Evolutionary conservation across 2,329 filamentous ascomycete species (phyloP).

Genomic region (Beauveria sp.): DNA sequence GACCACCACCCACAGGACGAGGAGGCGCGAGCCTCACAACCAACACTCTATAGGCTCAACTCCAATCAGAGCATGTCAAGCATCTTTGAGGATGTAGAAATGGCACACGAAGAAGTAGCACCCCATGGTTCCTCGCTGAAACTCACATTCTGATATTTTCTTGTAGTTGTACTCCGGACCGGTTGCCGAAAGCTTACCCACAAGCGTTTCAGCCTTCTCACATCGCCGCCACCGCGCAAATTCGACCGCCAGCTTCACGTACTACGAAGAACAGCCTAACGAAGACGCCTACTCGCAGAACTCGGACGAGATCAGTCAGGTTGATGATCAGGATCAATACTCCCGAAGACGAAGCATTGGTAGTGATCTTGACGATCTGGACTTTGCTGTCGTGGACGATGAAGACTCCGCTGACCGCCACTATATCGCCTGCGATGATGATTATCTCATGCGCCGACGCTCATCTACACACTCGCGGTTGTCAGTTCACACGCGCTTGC

Average conservation of each 20-base stretch:
- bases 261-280: constrained; percentile 66
- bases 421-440: constrained; percentile 31
- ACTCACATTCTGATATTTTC: background rate
- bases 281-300: constrained; percentile 37
- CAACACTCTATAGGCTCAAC: constrained; percentile 52
- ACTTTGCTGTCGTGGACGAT: constrained; percentile 32
- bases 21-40: constrained; percentile 3
- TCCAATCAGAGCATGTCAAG: constrained; percentile 69
- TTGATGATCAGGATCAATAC: background rate
- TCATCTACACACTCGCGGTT: constrained; percentile 53
- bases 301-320: constrained; percentile 15
- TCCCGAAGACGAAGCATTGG: constrained; percentile 23
- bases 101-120: constrained; percentile 86
- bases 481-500: constrained; percentile 56
- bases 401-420: constrained; percentile 34
- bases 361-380: constrained; percentile 32
- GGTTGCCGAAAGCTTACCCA: constrained; percentile 91
- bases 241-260: constrained; percentile 83
- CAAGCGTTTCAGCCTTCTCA: constrained; percentile 83
- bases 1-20: background rate
- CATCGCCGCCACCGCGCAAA: constrained; percentile 75
- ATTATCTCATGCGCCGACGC: constrained; percentile 48
- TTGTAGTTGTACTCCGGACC: constrained; percentile 75
- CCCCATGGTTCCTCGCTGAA: background rate
- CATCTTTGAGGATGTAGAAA: constrained; percentile 92